Percentiles rank a stretch among this genome's conserved stretches.
Evolutionary conservation across 2,329 filamentous ascomycete genomes (phyloP).

Genomic region (Neurospora crassa): DNA sequence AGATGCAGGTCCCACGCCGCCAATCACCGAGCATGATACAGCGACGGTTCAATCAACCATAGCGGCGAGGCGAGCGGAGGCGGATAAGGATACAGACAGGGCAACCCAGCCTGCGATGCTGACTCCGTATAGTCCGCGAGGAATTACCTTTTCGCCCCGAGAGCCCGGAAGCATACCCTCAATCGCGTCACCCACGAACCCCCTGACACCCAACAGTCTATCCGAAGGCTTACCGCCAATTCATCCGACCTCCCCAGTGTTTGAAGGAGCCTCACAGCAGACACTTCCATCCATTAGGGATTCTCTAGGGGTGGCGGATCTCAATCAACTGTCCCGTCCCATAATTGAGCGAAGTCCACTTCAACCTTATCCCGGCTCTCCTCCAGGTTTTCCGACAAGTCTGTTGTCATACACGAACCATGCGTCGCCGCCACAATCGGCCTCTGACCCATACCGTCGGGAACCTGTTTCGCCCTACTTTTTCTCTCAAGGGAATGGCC

Average conservation of each 20-base stretch:
- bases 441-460: constrained; percentile 33
- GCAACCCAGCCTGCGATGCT: constrained; percentile 6
- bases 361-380: constrained; percentile 24
- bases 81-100: constrained; percentile 8
- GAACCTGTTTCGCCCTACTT: constrained; percentile 39
- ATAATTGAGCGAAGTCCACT: not conserved
- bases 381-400: constrained; percentile 22
- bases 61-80: constrained; percentile 7
- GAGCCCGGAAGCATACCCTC: constrained; percentile 9
- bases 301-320: constrained; percentile 22
- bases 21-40: constrained; percentile 14
- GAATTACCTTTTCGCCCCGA: constrained; percentile 14
- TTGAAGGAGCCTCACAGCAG: constrained; percentile 21
- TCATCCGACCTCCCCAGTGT: constrained; percentile 28
- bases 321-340: constrained; percentile 13
- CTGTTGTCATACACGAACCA: constrained; percentile 27
- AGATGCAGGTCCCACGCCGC: constrained; percentile 16
- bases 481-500: constrained; percentile 23
- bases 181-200: constrained; percentile 14
- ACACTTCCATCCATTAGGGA: constrained; percentile 31
- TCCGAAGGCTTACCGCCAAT: constrained; percentile 24
- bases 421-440: constrained; percentile 39
- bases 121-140: constrained; percentile 15
- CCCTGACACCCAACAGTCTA: constrained; percentile 14
- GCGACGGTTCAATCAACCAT: constrained; percentile 8